Conservation (phyloP, 2,329 filamentous ascomycete genomes). For the Teratosphaeria epicoccoides region DNA sequence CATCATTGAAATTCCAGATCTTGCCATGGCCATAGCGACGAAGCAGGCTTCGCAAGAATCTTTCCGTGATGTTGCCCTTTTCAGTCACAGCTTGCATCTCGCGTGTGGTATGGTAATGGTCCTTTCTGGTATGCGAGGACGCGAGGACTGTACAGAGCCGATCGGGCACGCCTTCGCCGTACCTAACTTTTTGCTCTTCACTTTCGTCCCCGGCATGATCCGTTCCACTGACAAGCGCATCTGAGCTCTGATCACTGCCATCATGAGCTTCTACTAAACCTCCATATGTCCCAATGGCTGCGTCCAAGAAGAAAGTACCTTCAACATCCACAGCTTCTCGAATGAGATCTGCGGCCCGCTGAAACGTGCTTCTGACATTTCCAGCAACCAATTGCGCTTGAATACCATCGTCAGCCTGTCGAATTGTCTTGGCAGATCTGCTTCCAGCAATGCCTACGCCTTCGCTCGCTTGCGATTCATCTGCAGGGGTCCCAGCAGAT, state of each 20-base stretch:
- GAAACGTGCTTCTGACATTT: slow-evolving; percentile 29
- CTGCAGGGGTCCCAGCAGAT: neutral
- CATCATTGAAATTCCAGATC: slow-evolving; percentile 17
- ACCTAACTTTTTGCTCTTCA: slow-evolving; percentile 4
- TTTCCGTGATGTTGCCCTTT: slow-evolving; percentile 9
- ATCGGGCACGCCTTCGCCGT: neutral
- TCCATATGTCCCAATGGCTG: slow-evolving; percentile 18
- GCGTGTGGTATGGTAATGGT: slow-evolving; percentile 1
- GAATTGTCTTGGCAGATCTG: neutral
- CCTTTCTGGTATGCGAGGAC: slow-evolving; percentile 8
- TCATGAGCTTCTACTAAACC: slow-evolving; percentile 10
- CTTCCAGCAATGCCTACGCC: neutral
- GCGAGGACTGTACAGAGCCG: slow-evolving; percentile 13
- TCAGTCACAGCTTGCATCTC: slow-evolving; percentile 2
- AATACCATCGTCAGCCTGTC: slow-evolving; percentile 3
- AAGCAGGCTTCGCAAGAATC: slow-evolving; percentile 14
- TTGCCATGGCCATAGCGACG: slow-evolving; percentile 14
- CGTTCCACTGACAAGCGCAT: slow-evolving; percentile 3
- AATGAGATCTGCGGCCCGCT: slow-evolving; percentile 39
- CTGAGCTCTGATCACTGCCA: slow-evolving; percentile 4
- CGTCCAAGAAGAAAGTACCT: slow-evolving; percentile 38
- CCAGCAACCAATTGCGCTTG: slow-evolving; percentile 4
- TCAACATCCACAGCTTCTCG: slow-evolving; percentile 39
- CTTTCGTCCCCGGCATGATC: slow-evolving; percentile 3
- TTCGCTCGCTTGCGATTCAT: neutral